These are phyloP conservation scores for Chimonanthus salicifolius DNA, from an alignment of 164 flowering plant species.

Conservation along the genomic window DNA sequence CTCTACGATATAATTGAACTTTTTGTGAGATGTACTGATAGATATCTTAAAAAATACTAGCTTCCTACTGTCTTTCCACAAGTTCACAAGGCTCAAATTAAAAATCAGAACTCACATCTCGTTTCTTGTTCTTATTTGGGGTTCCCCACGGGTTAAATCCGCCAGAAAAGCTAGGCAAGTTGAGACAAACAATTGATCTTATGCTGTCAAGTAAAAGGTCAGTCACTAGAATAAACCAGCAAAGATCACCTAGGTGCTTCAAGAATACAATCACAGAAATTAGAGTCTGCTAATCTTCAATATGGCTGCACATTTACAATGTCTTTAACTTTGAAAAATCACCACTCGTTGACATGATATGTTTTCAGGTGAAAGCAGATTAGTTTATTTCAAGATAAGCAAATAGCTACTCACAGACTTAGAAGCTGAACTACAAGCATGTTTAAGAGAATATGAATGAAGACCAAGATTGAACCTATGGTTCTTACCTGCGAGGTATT, in stretches of 20 bases:
- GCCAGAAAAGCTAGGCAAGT: constrained; percentile 95
- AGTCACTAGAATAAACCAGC: not conserved
- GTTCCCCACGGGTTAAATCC: constrained; percentile 95
- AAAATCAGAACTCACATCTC: constrained; percentile 39
- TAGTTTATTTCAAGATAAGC: not conserved
- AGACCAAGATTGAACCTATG: not conserved
- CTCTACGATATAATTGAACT: constrained; percentile 34
- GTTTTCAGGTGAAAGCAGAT: not conserved
- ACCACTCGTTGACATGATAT: not conserved
- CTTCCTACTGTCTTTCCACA: not conserved
- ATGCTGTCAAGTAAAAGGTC: constrained; percentile 45
- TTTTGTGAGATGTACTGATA: not conserved
- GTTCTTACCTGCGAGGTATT: constrained; percentile 47
- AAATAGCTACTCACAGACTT: not conserved
- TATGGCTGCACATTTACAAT: not conserved
- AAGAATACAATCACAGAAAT: not conserved
- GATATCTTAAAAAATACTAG: not conserved
- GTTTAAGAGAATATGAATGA: not conserved
- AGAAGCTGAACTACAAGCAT: not conserved
- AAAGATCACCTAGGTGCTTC: not conserved
- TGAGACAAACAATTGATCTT: constrained; percentile 82
- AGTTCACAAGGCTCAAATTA: not conserved
- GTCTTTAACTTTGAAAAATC: not conserved
- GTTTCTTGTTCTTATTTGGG: constrained; percentile 46
- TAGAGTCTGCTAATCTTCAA: not conserved